These are phyloP conservation scores for Ceratocystis lukuohia DNA, from an alignment of 2,329 filamentous ascomycete genomes.

Conservation along the genomic window DNA sequence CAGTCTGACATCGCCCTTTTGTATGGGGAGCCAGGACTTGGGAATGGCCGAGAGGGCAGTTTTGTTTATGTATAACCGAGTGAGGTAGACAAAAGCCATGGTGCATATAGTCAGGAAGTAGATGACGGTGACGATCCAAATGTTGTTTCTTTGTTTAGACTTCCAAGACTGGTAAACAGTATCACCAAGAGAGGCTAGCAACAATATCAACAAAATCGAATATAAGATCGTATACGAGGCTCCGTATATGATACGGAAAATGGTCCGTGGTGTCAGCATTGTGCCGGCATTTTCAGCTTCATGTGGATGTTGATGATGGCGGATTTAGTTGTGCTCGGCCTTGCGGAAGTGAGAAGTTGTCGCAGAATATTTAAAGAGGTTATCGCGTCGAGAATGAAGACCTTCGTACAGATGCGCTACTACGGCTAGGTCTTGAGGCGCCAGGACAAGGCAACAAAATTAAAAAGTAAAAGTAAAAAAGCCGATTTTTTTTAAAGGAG, in stretches of 20 bases:
- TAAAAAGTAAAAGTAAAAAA: constrained; percentile 9
- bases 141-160: constrained; percentile 57
- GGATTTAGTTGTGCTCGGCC: background rate
- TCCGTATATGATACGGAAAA: constrained; percentile 72
- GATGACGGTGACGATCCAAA: constrained; percentile 64
- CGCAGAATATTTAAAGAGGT: background rate
- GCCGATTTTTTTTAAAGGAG: background rate
- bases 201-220: constrained; percentile 56
- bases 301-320: constrained; percentile 20
- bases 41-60: constrained; percentile 70
- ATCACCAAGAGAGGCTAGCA: constrained; percentile 70
- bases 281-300: constrained; percentile 20
- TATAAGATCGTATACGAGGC: constrained; percentile 64
- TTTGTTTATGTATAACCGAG: constrained; percentile 76
- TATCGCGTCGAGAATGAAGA: background rate
- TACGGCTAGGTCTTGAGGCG: constrained; percentile 15
- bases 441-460: constrained; percentile 2
- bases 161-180: constrained; percentile 62
- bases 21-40: constrained; percentile 72
- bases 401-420: constrained; percentile 7
- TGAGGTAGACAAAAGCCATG: constrained; percentile 63
- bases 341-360: constrained; percentile 13
- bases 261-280: constrained; percentile 35
- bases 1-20: constrained; percentile 67
- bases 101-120: constrained; percentile 61